Base-by-base conservation (phyloP, 2,329 filamentous ascomycete species). In the Epicoccum sorghinum region DNA sequence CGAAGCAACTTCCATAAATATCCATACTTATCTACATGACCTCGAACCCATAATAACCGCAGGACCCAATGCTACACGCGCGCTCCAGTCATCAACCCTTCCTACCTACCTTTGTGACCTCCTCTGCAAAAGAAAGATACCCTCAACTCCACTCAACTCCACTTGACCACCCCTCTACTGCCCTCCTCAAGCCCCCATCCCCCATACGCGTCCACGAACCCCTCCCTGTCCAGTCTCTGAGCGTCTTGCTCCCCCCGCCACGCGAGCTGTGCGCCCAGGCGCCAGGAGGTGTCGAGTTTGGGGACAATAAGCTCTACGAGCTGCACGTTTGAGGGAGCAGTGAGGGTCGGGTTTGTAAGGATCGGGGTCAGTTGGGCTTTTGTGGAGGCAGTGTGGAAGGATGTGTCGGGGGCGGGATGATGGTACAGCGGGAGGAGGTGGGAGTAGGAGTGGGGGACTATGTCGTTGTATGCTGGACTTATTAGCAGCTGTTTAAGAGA, bases 261-360 rank as follows among this genome's bases (percentile, higher is more conserved):
- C 23, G 72, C 74, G 45, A 78, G 57, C 59, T 70, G 67, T 48
- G 62, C 63, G 9, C 65, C 59, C 30, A 77, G 57, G 44, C 71
- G 58, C 75, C 74, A 76, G 39, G 68, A 66, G 47, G 75, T 74
- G 51, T 78, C 77, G 54, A 78, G 49, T 47, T 59, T 61, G 46
- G 59, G 63, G 56, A 79, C 67, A 18, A 79, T 69, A 1, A 79
- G 40, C 64, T 80, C 78, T 3, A 79, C 65, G 0, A 80, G 60
- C 64, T 78, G 72, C 50, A 78, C 50, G 0, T 57, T 46, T 29
- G 64, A 44, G 30, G 75, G 75, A 4, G 68, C 52, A 46, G 55
- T 51, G 25, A 79, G 38, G 18, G 61, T 52, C 1, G 70, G 60
- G 48, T 69, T 61, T 0, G 55, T 55, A 10, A 79, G 54, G 2